Evolutionary conservation across 768 basidiomycete genomes (phyloP).

Genomic region (Cubamyces sp.): DNA sequence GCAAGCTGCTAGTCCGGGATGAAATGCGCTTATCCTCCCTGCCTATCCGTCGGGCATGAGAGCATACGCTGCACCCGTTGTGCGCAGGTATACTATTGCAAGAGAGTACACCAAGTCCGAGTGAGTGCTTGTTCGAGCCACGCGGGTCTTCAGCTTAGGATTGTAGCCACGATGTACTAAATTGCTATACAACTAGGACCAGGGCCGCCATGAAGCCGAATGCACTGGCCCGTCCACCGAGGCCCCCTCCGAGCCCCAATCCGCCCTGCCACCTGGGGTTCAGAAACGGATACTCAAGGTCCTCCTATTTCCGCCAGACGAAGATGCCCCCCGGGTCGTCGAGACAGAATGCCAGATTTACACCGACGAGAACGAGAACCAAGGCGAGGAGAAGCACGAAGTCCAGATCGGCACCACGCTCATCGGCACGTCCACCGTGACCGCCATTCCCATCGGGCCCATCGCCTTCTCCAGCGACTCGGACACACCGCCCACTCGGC

Average conservation of each 20-base stretch:
- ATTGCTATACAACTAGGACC: background rate
- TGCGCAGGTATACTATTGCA: background rate
- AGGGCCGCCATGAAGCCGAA: background rate
- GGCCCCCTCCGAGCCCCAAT: background rate
- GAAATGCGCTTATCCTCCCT: background rate
- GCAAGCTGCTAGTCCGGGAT: no score
- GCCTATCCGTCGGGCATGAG: background rate
- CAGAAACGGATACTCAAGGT: conserved; percentile 1
- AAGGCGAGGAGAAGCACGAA: no score
- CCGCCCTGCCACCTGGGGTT: background rate
- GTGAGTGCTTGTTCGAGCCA: background rate
- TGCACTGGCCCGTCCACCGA: background rate
- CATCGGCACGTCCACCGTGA: background rate
- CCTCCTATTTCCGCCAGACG: conserved; percentile 1
- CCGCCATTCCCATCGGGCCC: background rate
- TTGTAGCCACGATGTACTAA: background rate
- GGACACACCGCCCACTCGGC: background rate
- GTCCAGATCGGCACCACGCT: no score
- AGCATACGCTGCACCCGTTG: background rate
- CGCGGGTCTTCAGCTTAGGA: no score
- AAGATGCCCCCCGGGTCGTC: conserved; percentile 1
- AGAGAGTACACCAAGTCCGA: background rate
- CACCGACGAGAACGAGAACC: no score
- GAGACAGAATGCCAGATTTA: background rate
- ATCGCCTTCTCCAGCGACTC: background rate